A percentile compares a stretch with the other conserved stretches of the same genome.
phyloP scores from a whole-genome alignment of 2,329 filamentous ascomycete genomes.

The Aspergillus brasiliensis region DNA sequence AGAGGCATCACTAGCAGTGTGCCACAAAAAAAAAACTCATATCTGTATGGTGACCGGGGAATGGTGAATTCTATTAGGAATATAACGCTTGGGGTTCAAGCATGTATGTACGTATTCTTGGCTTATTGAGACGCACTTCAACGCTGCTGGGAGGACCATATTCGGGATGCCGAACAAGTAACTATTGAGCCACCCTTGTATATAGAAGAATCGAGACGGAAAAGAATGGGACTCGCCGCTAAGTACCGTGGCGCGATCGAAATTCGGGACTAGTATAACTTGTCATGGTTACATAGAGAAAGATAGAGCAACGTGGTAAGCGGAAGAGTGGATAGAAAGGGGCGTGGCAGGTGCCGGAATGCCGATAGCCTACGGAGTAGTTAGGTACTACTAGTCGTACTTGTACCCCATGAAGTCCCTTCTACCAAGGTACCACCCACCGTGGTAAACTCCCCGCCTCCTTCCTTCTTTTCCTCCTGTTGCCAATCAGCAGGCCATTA shows the following conservation, averaged over 20 bases:
- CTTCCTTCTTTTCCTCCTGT: neutral
- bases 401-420: neutral
- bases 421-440: neutral
- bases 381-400: neutral
- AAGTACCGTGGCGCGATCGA: neutral
- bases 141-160: too few species aligned
- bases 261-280: neutral
- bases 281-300: neutral
- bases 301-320: neutral
- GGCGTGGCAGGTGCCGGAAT: neutral
- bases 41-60: neutral
- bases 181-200: neutral
- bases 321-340: neutral
- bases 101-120: too few species aligned
- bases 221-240: neutral
- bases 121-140: too few species aligned
- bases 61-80: neutral
- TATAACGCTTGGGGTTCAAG: too few species aligned
- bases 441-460: neutral
- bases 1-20: slow-evolving; percentile 50
- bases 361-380: neutral
- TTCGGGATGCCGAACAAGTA: too few species aligned
- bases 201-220: neutral
- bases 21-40: neutral
- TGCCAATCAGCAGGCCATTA: neutral